Evolutionary conservation across 192 early-diverging fungal species (phyloP).

Genomic region (Umbelopsis ramanniana): DNA sequence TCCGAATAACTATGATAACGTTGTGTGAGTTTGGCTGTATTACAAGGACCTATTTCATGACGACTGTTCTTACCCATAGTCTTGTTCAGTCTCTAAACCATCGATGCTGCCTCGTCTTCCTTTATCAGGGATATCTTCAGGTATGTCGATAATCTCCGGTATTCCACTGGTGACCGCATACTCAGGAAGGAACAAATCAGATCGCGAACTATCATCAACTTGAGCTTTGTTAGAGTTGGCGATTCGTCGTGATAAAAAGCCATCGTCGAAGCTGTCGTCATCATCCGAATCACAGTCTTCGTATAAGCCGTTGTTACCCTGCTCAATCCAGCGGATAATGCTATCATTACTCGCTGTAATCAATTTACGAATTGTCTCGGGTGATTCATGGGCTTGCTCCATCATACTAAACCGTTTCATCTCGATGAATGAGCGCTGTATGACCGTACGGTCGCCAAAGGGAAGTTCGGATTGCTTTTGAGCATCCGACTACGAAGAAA

Average conservation of each 20-base stretch:
- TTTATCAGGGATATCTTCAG: constrained; percentile 2
- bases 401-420: constrained; percentile 61
- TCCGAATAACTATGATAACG: background rate
- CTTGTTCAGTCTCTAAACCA: constrained; percentile 13
- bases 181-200: constrained; percentile 58
- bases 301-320: constrained; percentile 27
- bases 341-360: constrained; percentile 28
- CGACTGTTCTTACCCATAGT: constrained; percentile 10
- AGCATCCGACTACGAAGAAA: constrained; percentile 25
- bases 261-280: constrained; percentile 37
- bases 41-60: background rate
- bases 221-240: constrained; percentile 27
- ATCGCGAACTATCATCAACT: constrained; percentile 26
- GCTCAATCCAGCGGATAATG: constrained; percentile 29
- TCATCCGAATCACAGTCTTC: constrained; percentile 46
- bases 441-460: constrained; percentile 61
- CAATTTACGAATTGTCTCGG: constrained; percentile 26
- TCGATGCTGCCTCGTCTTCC: background rate
- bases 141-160: constrained; percentile 40
- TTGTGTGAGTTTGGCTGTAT: too few species aligned
- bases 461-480: constrained; percentile 50
- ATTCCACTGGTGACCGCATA: constrained; percentile 48
- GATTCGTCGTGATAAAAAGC: constrained; percentile 37
- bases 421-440: constrained; percentile 57
- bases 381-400: constrained; percentile 45